Evolutionary conservation across 169 alveolate species (phyloP).

Genomic region (Plasmodium relictum): DNA sequence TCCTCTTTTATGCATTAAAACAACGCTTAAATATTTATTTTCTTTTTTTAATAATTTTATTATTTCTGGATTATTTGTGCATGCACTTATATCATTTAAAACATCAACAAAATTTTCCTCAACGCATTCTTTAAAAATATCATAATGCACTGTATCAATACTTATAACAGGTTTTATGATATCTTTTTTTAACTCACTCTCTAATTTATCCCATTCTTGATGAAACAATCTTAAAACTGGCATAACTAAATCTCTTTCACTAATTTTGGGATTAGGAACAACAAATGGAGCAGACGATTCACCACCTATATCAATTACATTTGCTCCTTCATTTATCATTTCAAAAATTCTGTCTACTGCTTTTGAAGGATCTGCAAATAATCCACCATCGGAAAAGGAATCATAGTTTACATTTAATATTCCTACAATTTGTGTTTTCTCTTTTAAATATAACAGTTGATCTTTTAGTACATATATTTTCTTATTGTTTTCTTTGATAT

Average conservation of each 20-base stretch:
- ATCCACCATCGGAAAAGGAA: conserved; percentile 73
- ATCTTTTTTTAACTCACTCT: neutral
- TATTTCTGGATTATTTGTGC: conserved; percentile 59
- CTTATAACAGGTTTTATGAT: conserved; percentile 49
- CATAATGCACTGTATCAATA: conserved; percentile 59
- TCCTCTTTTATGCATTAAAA: conserved; percentile 74
- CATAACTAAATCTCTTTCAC: conserved; percentile 61
- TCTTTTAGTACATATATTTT: conserved; percentile 55
- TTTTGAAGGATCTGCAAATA: conserved; percentile 42
- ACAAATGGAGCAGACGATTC: conserved; percentile 72
- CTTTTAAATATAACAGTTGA: conserved; percentile 29
- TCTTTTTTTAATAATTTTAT: conserved; percentile 51
- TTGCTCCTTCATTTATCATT: conserved; percentile 68
- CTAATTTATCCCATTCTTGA: conserved; percentile 29
- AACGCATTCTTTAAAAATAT: conserved; percentile 61
- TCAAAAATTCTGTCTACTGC: conserved; percentile 66
- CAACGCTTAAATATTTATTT: conserved; percentile 50
- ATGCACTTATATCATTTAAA: conserved; percentile 63
- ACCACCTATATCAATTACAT: conserved; percentile 65
- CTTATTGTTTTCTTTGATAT: conserved; percentile 30
- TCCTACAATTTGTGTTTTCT: conserved; percentile 65
- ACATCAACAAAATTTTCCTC: conserved; percentile 43
- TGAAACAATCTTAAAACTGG: conserved; percentile 57
- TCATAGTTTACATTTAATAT: conserved; percentile 61
- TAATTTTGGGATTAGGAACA: conserved; percentile 42